These are phyloP conservation scores for Neurospora hispaniola DNA, from an alignment of 495 filamentous ascomycete species.

Conservation along the genomic window DNA sequence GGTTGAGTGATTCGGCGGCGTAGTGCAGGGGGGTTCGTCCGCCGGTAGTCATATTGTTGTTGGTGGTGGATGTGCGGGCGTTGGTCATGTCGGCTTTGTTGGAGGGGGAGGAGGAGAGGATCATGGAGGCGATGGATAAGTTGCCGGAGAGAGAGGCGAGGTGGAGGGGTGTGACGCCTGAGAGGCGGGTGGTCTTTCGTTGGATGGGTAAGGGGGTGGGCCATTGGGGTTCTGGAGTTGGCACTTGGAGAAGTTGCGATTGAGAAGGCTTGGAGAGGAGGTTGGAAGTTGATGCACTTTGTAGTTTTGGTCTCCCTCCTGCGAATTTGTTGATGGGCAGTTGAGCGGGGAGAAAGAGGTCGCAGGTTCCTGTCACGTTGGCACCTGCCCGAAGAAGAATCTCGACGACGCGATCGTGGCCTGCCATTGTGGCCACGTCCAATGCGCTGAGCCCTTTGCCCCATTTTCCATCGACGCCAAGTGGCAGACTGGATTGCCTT, in stretches of 20 bases:
- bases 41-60: too few relatives aligned
- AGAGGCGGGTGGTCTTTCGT: background rate
- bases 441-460: conserved; percentile 5
- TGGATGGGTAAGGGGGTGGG: background rate
- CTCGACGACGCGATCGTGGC: conserved; percentile 1
- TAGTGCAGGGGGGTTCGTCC: conserved; percentile 11
- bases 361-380: background rate
- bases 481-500: background rate
- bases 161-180: background rate
- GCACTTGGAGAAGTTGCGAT: background rate
- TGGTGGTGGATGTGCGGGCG: background rate
- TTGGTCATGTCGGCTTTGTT: background rate
- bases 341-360: background rate
- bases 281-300: background rate
- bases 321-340: background rate
- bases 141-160: background rate
- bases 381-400: conserved; percentile 9
- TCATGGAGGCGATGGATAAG: background rate
- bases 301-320: background rate
- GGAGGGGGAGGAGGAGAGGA: background rate
- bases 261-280: background rate
- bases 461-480: background rate
- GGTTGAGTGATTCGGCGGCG: conserved; percentile 4
- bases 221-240: background rate
- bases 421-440: conserved; percentile 11